Conservation (phyloP, 1,284 basidiomycete species). For the Trichosporon coremiiforme region DNA sequence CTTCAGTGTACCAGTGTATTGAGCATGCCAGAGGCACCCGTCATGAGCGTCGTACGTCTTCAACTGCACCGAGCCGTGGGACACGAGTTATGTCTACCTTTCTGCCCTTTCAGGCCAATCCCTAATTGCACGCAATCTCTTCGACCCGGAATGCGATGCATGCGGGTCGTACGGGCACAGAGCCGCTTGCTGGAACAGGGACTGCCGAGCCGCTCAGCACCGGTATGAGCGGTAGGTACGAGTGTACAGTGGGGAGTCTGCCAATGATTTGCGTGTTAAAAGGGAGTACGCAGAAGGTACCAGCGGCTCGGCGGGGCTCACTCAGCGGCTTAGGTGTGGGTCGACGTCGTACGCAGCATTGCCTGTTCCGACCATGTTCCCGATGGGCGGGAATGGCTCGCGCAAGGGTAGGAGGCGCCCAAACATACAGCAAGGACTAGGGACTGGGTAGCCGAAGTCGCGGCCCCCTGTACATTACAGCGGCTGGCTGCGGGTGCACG, state of each 20-base stretch:
- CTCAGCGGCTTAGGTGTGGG: neutral
- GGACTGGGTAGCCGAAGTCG: neutral
- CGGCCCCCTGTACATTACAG: neutral
- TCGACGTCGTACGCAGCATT: neutral
- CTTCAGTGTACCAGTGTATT: too few species aligned
- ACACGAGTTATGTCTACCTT: neutral
- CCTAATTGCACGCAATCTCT: neutral
- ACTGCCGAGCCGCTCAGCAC: neutral
- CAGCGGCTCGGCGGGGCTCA: neutral
- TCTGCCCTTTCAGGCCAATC: neutral
- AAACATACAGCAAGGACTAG: neutral
- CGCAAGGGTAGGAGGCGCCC: neutral
- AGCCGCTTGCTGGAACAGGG: constrained; percentile 1
- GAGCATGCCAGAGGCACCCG: too few species aligned
- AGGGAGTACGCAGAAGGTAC: neutral
- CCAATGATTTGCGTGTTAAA: neutral
- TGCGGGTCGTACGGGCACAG: neutral
- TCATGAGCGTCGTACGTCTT: neutral
- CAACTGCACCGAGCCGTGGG: too few species aligned
- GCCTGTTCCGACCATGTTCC: neutral
- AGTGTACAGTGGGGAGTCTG: neutral
- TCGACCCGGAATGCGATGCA: constrained; percentile 9
- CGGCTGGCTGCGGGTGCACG: neutral
- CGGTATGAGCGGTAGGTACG: neutral
- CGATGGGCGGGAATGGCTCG: neutral